Percentiles rank a stretch among this genome's conserved stretches.
Conservation (phyloP, 108 stramenopile species). For the Nitzschia sp. region DNA sequence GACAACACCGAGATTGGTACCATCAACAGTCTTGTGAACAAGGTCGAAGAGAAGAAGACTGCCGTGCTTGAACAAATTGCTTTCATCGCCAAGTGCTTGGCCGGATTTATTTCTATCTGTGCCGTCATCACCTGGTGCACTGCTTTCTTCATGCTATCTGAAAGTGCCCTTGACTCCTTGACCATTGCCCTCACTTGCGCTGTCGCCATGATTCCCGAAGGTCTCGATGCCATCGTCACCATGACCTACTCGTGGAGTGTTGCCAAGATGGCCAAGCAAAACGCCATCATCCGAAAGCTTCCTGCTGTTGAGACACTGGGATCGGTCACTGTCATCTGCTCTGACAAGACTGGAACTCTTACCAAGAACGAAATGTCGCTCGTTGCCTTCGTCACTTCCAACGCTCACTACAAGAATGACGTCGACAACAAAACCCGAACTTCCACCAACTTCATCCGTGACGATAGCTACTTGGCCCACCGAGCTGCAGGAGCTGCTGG, state of each 20-base stretch:
- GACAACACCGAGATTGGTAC: constrained; percentile 95
- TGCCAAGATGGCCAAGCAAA: constrained; percentile 79
- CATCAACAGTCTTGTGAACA: constrained; percentile 84
- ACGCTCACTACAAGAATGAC: constrained; percentile 73
- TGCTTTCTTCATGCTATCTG: constrained; percentile 57
- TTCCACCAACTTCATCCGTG: constrained; percentile 60
- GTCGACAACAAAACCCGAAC: constrained; percentile 59
- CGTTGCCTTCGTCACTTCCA: constrained; percentile 73
- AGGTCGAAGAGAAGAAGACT: constrained; percentile 84
- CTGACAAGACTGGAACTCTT: constrained; percentile 98
- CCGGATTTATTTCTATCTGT: constrained; percentile 72
- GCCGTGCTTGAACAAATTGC: constrained; percentile 94
- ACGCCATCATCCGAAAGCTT: constrained; percentile 90
- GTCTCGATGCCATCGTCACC: constrained; percentile 94
- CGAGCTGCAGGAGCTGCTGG: constrained; percentile 69
- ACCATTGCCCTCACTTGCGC: constrained; percentile 80
- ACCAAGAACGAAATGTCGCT: constrained; percentile 95
- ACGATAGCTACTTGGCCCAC: constrained; percentile 60
- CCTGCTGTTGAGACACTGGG: constrained; percentile 98
- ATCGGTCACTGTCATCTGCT: constrained; percentile 92
- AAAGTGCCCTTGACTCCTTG: constrained; percentile 55
- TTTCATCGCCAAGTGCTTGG: constrained; percentile 79
- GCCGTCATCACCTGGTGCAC: constrained; percentile 83
- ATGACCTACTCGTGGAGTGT: constrained; percentile 92
- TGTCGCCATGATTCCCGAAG: constrained; percentile 97